Evolutionary conservation across 1,284 basidiomycete species (phyloP), one percentile per base, ranked within the genome.

Genomic region (Apiotrichum brassicae): DNA sequence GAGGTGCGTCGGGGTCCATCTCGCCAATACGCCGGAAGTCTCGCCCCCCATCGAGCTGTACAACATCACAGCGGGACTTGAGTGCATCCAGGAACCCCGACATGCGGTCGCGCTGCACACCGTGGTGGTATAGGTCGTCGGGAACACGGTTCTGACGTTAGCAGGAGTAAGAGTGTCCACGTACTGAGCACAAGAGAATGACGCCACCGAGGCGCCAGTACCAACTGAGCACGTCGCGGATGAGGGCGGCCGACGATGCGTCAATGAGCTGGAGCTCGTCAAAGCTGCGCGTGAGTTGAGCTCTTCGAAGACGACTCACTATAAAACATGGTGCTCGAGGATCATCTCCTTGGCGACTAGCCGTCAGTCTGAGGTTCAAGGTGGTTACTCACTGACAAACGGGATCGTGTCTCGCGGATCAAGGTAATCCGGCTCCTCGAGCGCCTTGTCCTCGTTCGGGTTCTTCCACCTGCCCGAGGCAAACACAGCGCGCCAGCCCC

Each of bases 161-260:
- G 41, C 16, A 1, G 5, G 13, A 13, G 11, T 25, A 6, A 11
- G 3, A 5, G 13, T 13, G 18, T 32, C 16, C 3, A 56, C 68
- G 51, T 33, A 67, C 68, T 1, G 74, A 76, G 43, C 76, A 78
- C 1, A 76, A 76, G 4, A 79, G 76, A 28, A 86, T 76, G 16
- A 86, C 80, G 2, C 84, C 84, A 16, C 84, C 85, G 59, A 86
- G 76, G 3, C 83, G 76, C 84, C 84, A 86, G 62, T 82, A 87
- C 79, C 82, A 85, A 22, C 81, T 80, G 6, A 86, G 67, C 2
- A 86, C 83, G 51, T 85, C 79, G n/a, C 82, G 78, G 3, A 86
- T 76, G 13, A 86, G 73, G 1, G 78, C 78, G 1, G 82, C 81
- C 47, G 80, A 81, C 1, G 82, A 81, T 1, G 85, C 81, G 61